Percentiles rank a stretch among this genome's conserved stretches.
These are phyloP conservation scores for Neopestalotiopsis sp. DNA, from an alignment of 2,329 filamentous ascomycete species.

Conservation along the genomic window DNA sequence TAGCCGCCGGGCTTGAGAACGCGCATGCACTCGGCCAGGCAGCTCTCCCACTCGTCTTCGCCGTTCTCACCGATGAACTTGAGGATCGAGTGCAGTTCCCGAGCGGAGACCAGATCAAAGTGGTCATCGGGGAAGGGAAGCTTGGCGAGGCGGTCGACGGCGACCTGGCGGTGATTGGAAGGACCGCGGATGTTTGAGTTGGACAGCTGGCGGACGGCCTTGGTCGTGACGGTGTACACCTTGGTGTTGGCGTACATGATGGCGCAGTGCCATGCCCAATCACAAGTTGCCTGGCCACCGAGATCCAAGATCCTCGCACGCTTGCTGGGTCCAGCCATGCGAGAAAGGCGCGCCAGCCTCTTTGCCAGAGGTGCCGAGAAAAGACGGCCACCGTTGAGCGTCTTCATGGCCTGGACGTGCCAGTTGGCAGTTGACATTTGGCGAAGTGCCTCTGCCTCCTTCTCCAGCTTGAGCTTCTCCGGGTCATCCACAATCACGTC, in stretches of 20 bases:
- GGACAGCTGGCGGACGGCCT: conserved; percentile 71
- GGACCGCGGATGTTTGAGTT: conserved; percentile 83
- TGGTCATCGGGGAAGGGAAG: conserved; percentile 85
- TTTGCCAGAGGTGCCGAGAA: conserved; percentile 69
- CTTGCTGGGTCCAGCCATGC: conserved; percentile 53
- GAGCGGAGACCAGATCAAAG: conserved; percentile 91
- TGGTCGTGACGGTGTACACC: conserved; percentile 86
- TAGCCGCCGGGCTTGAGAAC: conserved; percentile 93
- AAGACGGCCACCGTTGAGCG: conserved; percentile 68
- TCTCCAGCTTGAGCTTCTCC: conserved; percentile 70
- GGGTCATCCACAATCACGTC: conserved; percentile 68
- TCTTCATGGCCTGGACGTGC: conserved; percentile 66
- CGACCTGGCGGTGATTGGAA: conserved; percentile 83
- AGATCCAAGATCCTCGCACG: conserved; percentile 81
- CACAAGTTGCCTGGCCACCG: conserved; percentile 81
- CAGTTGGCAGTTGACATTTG: conserved; percentile 70
- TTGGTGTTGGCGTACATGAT: conserved; percentile 84
- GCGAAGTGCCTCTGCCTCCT: conserved; percentile 78
- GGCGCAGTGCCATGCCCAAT: conserved; percentile 96
- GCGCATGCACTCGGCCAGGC: conserved; percentile 84
- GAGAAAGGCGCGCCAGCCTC: conserved; percentile 61
- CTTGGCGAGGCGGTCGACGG: conserved; percentile 76
- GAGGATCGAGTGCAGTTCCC: conserved; percentile 84
- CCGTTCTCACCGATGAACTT: conserved; percentile 73
- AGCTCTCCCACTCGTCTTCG: conserved; percentile 86